These are phyloP conservation scores for Pilasporangium apinafurcum DNA, from an alignment of 352 stramenopile genomes.

Conservation along the genomic window DNA sequence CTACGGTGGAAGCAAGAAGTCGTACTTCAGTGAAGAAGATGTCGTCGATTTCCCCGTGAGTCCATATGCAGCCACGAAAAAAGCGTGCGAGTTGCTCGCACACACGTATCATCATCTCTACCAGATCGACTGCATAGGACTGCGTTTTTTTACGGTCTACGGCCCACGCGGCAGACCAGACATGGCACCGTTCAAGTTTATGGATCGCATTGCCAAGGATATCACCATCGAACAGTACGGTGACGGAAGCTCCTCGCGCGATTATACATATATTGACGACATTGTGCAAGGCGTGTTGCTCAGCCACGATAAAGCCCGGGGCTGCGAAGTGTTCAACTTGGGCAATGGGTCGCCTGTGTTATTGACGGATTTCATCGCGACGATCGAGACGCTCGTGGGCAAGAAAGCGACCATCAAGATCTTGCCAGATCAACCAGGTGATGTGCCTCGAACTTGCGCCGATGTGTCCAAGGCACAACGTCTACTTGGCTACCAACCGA, in stretches of 20 bases:
- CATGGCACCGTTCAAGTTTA: conserved; percentile 99
- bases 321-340: conserved; percentile 97
- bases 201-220: conserved; percentile 90
- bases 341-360: conserved; percentile 92
- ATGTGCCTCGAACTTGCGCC: conserved; percentile 95
- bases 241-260: conserved; percentile 90
- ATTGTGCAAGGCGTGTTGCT: conserved; percentile 95
- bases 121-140: conserved; percentile 89
- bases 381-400: conserved; percentile 92
- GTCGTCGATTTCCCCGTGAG: conserved; percentile 93
- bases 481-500: conserved; percentile 94
- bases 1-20: conserved; percentile 91
- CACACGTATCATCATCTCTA: conserved; percentile 98
- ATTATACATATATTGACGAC: conserved; percentile 99
- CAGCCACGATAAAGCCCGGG: conserved; percentile 51
- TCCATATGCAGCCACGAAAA: conserved; percentile 97
- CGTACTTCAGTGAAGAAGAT: conserved; percentile 87
- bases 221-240: conserved; percentile 96
- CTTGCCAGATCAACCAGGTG: conserved; percentile 93
- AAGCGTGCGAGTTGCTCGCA: conserved; percentile 94
- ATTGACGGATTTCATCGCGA: conserved; percentile 93
- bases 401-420: conserved; percentile 93
- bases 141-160: conserved; percentile 99
- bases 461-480: conserved; percentile 93
- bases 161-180: conserved; percentile 93